Percentiles rank a stretch among this genome's conserved stretches.
Evolutionary conservation across 108 stramenopile genomes (phyloP).

Genomic region (Cyclotella baltica): DNA sequence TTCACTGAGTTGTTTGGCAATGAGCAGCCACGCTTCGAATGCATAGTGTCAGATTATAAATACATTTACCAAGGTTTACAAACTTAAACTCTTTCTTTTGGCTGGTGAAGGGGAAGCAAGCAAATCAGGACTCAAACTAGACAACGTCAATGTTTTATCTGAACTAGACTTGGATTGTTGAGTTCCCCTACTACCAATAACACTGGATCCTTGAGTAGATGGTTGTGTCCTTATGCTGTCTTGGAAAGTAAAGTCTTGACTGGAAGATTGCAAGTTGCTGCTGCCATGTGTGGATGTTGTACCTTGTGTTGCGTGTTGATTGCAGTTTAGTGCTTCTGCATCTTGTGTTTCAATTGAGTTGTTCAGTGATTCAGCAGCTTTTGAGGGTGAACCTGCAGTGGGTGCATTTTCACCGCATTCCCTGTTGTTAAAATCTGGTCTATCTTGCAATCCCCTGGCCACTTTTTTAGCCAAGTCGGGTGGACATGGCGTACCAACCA

Average conservation of each 20-base stretch:
- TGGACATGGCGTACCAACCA: slow-evolving; percentile 54
- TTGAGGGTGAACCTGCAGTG: not conserved
- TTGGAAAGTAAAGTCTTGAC: slow-evolving; percentile 19
- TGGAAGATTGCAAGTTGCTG: slow-evolving; percentile 9
- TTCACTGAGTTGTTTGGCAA: too few relatives aligned
- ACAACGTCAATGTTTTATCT: slow-evolving; percentile 20
- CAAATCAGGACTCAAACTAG: slow-evolving; percentile 53
- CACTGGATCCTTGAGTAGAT: slow-evolving; percentile 27
- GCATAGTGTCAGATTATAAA: too few relatives aligned
- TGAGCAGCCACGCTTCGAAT: too few relatives aligned
- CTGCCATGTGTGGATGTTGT: not conserved
- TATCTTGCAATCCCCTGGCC: slow-evolving; percentile 57
- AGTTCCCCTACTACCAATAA: slow-evolving; percentile 22
- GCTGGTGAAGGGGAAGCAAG: slow-evolving; percentile 47
- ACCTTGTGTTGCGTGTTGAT: not conserved
- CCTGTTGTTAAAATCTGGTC: slow-evolving; percentile 12
- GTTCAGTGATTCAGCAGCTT: not conserved
- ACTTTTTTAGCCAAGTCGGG: slow-evolving; percentile 39
- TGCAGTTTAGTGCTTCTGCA: slow-evolving; percentile 35
- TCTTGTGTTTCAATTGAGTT: slow-evolving; percentile 11
- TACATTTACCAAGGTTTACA: too few relatives aligned
- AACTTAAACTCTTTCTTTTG: slow-evolving; percentile 10
- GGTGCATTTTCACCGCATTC: not conserved
- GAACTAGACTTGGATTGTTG: slow-evolving; percentile 54
- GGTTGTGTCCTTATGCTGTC: slow-evolving; percentile 8